Conservation (phyloP, 148 eudicot species). For the Beta vulgaris region DNA sequence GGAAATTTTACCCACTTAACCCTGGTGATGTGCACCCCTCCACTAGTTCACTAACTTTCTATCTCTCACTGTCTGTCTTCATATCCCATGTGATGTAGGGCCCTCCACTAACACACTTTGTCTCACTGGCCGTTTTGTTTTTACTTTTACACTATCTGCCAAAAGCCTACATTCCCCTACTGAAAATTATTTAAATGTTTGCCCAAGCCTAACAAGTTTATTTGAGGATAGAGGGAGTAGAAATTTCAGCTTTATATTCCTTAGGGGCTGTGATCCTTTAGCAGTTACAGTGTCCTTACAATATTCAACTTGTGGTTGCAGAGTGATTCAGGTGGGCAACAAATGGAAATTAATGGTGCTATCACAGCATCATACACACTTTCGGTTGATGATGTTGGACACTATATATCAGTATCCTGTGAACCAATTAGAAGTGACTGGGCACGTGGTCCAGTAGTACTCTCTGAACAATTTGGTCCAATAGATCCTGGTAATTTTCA, state of each 20-base stretch:
- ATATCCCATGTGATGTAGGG: too few species aligned
- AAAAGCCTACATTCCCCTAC: too few species aligned
- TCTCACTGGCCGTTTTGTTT: too few species aligned
- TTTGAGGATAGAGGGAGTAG: too few species aligned
- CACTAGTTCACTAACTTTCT: too few species aligned
- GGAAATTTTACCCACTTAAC: too few species aligned
- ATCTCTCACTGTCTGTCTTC: too few species aligned
- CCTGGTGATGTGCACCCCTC: too few species aligned
- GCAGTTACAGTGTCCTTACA: constrained; percentile 17
- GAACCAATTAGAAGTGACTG: constrained; percentile 89
- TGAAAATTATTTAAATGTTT: too few species aligned
- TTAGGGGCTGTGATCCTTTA: neutral
- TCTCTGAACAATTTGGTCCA: constrained; percentile 87
- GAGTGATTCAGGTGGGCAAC: constrained; percentile 62
- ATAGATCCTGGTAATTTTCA: constrained; percentile 66
- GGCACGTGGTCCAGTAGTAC: constrained; percentile 80
- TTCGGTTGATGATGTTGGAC: constrained; percentile 73
- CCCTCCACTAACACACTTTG: too few species aligned
- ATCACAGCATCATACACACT: constrained; percentile 59
- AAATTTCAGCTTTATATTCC: neutral
- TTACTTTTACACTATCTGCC: too few species aligned
- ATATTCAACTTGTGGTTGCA: constrained; percentile 34
- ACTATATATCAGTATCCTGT: constrained; percentile 80
- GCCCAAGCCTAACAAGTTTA: too few species aligned
- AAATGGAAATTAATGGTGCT: constrained; percentile 58